phyloP scores from a whole-genome alignment of 2,329 filamentous ascomycete species.

The Diaporthe citrichinensis region DNA sequence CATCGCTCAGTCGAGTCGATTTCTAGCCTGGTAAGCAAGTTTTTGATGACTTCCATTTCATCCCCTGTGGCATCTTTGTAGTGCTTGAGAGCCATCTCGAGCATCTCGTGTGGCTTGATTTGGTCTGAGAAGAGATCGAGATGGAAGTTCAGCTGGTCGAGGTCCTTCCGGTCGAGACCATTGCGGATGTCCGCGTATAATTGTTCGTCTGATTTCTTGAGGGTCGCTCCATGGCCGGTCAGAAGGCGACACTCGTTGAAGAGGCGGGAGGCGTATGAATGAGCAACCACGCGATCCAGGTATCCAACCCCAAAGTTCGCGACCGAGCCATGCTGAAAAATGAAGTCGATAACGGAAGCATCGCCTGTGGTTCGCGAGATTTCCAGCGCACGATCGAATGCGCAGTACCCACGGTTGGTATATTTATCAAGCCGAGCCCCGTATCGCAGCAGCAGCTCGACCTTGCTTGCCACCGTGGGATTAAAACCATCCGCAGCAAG shows the following conservation, averaged over 20 bases:
- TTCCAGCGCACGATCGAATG: background rate
- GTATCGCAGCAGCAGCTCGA: background rate
- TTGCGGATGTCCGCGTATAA: background rate
- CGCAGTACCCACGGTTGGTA: background rate
- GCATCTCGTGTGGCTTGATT: background rate
- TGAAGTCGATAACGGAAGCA: background rate
- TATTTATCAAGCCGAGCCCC: background rate
- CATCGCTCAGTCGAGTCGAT: too few species aligned
- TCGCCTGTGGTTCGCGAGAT: background rate
- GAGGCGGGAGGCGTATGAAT: background rate
- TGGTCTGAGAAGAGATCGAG: background rate
- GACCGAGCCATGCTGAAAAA: background rate
- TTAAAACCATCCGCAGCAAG: background rate
- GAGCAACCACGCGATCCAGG: background rate
- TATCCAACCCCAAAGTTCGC: conserved; percentile 5
- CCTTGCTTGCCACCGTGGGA: background rate
- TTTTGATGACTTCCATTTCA: background rate
- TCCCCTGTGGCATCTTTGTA: background rate
- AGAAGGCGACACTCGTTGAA: conserved; percentile 9
- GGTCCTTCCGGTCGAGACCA: background rate
- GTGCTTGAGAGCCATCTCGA: background rate
- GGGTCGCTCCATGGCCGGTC: background rate
- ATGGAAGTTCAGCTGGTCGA: background rate
- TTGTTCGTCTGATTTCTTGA: background rate
- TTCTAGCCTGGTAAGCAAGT: background rate